Evolutionary conservation across 306 rosid species (phyloP), one percentile per base, ranked within the genome.

Genomic region (Lotus japonicus): DNA sequence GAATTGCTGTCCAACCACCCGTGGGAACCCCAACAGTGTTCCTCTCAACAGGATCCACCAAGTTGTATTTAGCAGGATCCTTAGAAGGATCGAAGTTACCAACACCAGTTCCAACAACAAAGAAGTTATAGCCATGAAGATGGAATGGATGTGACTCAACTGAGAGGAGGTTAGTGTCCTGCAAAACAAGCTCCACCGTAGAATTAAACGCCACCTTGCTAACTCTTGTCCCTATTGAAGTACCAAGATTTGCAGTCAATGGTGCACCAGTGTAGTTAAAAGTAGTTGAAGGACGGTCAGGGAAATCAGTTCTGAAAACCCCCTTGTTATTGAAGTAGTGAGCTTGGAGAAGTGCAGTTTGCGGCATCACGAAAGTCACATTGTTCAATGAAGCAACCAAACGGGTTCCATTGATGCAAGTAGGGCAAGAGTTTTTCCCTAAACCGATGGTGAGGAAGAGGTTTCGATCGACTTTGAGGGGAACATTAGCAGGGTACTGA

Each of bases 121-220:
- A 78, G 68, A 66, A 78, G 82, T 78, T 78, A 58, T 65, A 78
- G 1, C 82, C 82, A 72, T 78, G 82, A 84, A 91, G 89, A 70
- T 91, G 97, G 62, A 91, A 86, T 9, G 97, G 91, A 64, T 91
- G 97, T 1, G 96, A 88, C 68, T 88, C 97, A 45, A 91, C 96
- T 4, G 97, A 88, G 8, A 91, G 79, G 51, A 91, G 88, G 69
- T 86, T 91, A 3, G 97, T 88, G 46, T 88, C 97, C 58, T 91
- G 96, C 55, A 91, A 60, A 53, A 91, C 92, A 14, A 88, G 17
- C 87, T 91, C 91, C 52, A 88, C 88, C 0, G 96, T 86, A 5
- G 97, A 91, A 75, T 91, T 88, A 41, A 86, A 91, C 1, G 72
- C 78, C 73, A 88, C 57, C 82, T 86, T 91, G 73, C 88, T 70